These are phyloP conservation scores for Mycena belliarum DNA, from an alignment of 768 basidiomycete genomes.

Conservation along the genomic window DNA sequence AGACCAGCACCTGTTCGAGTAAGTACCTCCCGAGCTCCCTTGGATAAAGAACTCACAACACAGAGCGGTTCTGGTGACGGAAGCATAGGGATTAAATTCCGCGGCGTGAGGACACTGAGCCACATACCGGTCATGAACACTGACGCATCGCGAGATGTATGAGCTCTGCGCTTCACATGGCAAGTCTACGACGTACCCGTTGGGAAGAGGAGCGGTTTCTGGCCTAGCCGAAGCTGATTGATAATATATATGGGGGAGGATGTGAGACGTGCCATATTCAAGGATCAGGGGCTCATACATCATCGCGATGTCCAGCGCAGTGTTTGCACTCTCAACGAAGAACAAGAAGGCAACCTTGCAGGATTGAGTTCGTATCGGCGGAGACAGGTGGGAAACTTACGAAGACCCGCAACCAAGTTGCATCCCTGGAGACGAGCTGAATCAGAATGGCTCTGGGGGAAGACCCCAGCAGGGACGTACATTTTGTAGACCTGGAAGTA, in stretches of 20 bases:
- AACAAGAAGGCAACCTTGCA: constrained; percentile 44
- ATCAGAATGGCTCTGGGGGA: not conserved
- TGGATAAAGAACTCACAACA: constrained; percentile 10
- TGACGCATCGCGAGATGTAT: constrained; percentile 1
- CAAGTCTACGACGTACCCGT: constrained; percentile 12
- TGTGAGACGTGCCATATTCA: constrained; percentile 34
- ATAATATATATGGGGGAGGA: not conserved
- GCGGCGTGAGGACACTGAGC: constrained; percentile 5
- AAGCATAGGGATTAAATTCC: not conserved
- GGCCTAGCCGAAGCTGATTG: not conserved
- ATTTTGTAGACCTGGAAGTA: constrained; percentile 39
- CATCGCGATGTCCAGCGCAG: constrained; percentile 44
- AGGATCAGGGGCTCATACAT: constrained; percentile 49
- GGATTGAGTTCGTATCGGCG: not conserved
- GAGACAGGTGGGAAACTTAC: constrained; percentile 24
- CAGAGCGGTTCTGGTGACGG: constrained; percentile 33
- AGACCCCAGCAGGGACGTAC: not conserved
- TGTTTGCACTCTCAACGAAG: constrained; percentile 43
- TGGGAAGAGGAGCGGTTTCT: constrained; percentile 16
- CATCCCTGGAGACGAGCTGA: constrained; percentile 38
- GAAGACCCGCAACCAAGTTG: constrained; percentile 42
- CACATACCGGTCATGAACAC: constrained; percentile 29
- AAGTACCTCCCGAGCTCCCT: too few species aligned
- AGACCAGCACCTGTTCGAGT: constrained; percentile 16
- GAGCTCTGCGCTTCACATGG: not conserved